phyloP scores from a whole-genome alignment of 2,329 filamentous ascomycete genomes.

The Nemania bipapillata region DNA sequence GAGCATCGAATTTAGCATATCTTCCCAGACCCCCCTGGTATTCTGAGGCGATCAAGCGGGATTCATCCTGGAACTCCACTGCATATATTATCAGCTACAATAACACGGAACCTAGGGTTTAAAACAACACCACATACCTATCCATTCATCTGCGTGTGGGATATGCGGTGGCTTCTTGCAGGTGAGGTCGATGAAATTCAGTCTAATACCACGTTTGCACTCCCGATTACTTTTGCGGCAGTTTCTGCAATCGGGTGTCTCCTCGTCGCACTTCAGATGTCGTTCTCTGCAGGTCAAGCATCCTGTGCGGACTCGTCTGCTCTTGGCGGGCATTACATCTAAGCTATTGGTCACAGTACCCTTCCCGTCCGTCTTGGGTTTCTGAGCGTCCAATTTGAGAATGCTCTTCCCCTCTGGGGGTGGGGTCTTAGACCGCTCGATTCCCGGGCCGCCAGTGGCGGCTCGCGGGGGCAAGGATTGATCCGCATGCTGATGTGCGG shows the following conservation, averaged over 20 bases:
- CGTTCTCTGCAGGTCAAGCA: slow-evolving; percentile 90
- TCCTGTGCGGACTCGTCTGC: slow-evolving; percentile 88
- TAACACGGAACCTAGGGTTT: background rate
- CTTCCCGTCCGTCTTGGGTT: slow-evolving; percentile 37
- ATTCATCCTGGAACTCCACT: slow-evolving; percentile 89
- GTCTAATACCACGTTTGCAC: slow-evolving; percentile 84
- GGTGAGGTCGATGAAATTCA: slow-evolving; percentile 91
- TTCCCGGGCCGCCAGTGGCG: slow-evolving; percentile 46
- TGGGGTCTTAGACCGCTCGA: slow-evolving; percentile 44
- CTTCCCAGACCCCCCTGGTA: slow-evolving; percentile 81
- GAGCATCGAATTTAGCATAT: slow-evolving; percentile 70
- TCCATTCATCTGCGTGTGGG: slow-evolving; percentile 72
- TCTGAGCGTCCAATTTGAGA: slow-evolving; percentile 29
- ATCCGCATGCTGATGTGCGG: slow-evolving; percentile 48
- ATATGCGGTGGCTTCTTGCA: slow-evolving; percentile 74
- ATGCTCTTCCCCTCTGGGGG: slow-evolving; percentile 47
- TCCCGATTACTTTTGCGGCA: slow-evolving; percentile 86
- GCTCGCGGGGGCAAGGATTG: slow-evolving; percentile 50
- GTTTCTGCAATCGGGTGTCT: slow-evolving; percentile 72
- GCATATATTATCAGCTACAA: slow-evolving; percentile 35
- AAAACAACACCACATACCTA: slow-evolving; percentile 56
- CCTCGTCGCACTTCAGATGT: slow-evolving; percentile 92
- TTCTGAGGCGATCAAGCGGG: slow-evolving; percentile 86
- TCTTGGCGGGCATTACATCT: slow-evolving; percentile 62
- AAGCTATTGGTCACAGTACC: slow-evolving; percentile 43